Evolutionary conservation across 148 eudicot genomes (phyloP).

Genomic region (Rhododendron ovatum): DNA sequence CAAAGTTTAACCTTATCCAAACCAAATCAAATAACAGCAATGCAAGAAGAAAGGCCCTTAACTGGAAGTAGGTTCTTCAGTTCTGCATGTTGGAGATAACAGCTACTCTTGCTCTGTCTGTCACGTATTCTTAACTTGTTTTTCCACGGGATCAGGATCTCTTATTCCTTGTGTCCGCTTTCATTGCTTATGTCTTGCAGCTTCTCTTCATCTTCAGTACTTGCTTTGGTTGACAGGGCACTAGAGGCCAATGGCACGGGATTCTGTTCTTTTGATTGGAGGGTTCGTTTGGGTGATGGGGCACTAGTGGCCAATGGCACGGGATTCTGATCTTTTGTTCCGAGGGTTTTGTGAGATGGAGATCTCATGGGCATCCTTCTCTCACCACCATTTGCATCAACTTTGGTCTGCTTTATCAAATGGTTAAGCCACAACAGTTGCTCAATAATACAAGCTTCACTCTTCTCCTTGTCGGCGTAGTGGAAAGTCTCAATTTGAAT

Average conservation of each 20-base stretch:
- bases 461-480: conserved; percentile 72
- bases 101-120: conserved; percentile 24
- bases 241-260: conserved; percentile 5
- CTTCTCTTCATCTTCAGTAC: conserved; percentile 25
- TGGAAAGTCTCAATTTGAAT: conserved; percentile 73
- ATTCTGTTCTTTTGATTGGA: conserved; percentile 10
- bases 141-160: conserved; percentile 14
- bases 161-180: conserved; percentile 12
- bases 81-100: conserved; percentile 15
- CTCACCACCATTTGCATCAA: conserved; percentile 15
- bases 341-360: conserved; percentile 15
- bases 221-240: conserved; percentile 12
- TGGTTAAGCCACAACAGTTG: conserved; percentile 75
- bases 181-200: conserved; percentile 5
- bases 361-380: conserved; percentile 20
- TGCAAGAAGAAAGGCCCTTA: background rate
- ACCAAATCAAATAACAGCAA: background rate
- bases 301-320: background rate
- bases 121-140: background rate
- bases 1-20: background rate
- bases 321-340: conserved; percentile 14
- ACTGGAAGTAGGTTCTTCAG: conserved; percentile 3
- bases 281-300: conserved; percentile 17
- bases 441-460: conserved; percentile 67
- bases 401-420: conserved; percentile 44